These are phyloP conservation scores for Cadophora sp. DNA, from an alignment of 2,329 filamentous ascomycete species.

Conservation along the genomic window DNA sequence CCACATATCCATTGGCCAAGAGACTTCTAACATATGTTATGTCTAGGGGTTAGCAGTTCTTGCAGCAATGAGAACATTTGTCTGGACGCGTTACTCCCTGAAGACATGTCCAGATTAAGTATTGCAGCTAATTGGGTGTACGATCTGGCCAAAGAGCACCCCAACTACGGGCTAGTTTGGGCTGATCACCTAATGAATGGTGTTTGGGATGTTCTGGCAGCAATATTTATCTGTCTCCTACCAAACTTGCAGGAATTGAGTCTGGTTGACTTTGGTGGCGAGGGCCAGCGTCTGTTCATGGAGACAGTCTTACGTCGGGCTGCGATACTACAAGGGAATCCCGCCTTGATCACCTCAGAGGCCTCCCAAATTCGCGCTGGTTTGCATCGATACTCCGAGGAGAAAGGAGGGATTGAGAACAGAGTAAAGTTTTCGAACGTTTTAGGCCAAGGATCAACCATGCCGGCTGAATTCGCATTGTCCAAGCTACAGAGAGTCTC, in stretches of 20 bases:
- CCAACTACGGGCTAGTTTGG: too few relatives aligned
- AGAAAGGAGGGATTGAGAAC: neutral
- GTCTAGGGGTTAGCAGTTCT: neutral
- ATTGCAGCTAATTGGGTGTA: neutral
- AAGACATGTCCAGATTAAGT: neutral
- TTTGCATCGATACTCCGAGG: neutral
- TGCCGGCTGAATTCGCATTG: neutral
- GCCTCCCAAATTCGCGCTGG: neutral
- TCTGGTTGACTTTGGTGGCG: neutral
- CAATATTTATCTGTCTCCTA: neutral
- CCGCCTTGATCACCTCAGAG: too few relatives aligned
- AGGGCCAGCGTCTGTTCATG: neutral
- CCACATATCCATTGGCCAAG: too few relatives aligned
- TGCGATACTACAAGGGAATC: neutral
- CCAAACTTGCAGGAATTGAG: neutral
- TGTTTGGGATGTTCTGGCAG: neutral
- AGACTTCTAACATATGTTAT: neutral
- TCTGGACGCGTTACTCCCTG: neutral
- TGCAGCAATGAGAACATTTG: neutral
- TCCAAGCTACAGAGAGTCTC: neutral
- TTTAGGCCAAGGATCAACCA: neutral
- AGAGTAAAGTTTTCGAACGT: neutral
- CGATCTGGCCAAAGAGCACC: neutral
- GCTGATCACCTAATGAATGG: too few relatives aligned
- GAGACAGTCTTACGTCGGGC: neutral